phyloP scores from a whole-genome alignment of 2,329 filamentous ascomycete species.

The Hypoxylon sp. region DNA sequence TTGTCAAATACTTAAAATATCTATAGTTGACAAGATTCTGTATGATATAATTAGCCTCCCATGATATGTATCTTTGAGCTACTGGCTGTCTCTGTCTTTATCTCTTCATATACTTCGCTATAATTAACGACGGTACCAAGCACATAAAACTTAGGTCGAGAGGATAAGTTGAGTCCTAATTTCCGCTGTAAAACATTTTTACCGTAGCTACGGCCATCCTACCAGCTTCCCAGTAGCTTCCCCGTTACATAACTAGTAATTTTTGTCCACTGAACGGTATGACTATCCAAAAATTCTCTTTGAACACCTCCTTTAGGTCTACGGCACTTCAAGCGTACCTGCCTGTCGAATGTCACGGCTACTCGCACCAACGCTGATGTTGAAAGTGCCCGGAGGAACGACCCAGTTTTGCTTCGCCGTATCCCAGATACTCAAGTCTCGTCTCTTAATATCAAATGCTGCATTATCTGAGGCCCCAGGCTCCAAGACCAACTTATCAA shows the following conservation, averaged over 20 bases:
- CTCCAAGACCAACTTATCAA: slow-evolving; percentile 70
- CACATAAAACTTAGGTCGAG: too few relatives aligned
- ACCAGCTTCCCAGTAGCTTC: too few relatives aligned
- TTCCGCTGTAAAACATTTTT: too few relatives aligned
- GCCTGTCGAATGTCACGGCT: slow-evolving; percentile 62
- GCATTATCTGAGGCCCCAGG: slow-evolving; percentile 64
- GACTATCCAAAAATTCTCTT: background rate
- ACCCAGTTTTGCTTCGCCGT: slow-evolving; percentile 71
- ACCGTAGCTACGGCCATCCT: too few relatives aligned
- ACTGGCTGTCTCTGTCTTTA: too few relatives aligned
- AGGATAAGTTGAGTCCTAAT: too few relatives aligned
- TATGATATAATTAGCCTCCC: too few relatives aligned
- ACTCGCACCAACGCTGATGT: slow-evolving; percentile 62
- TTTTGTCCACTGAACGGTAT: background rate
- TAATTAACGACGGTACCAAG: too few relatives aligned
- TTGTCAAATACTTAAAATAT: too few relatives aligned
- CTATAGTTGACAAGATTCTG: too few relatives aligned
- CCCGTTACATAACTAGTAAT: background rate
- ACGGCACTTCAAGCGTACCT: slow-evolving; percentile 53
- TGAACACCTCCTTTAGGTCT: background rate
- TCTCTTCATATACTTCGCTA: too few relatives aligned
- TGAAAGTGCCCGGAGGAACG: slow-evolving; percentile 55
- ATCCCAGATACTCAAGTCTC: slow-evolving; percentile 78
- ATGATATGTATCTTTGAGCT: too few relatives aligned
- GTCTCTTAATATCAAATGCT: slow-evolving; percentile 68